Evolutionary conservation across 257 asterid genomes (phyloP).

Genomic region (Handroanthus guayacan): DNA sequence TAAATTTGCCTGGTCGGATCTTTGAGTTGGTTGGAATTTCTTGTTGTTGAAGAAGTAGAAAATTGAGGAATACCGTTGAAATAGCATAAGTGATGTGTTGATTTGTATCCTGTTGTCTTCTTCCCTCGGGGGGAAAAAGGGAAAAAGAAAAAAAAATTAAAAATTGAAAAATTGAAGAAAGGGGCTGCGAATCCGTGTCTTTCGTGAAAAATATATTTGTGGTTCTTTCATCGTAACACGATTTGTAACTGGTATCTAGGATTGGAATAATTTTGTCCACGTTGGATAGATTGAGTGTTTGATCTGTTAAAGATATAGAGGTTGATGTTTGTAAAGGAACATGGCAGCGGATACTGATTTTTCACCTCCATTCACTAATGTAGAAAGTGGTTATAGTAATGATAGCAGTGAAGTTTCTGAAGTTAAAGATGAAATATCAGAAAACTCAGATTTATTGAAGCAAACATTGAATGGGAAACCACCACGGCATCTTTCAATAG

Average conservation of each 20-base stretch:
- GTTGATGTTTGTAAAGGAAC: constrained; percentile 49
- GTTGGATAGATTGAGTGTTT: constrained; percentile 31
- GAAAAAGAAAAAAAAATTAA: not conserved
- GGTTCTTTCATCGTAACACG: not conserved
- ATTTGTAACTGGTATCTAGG: constrained; percentile 14
- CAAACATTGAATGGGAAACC: constrained; percentile 52
- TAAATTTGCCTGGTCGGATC: constrained; percentile 22
- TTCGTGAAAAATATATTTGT: constrained; percentile 9
- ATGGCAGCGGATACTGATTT: constrained; percentile 81
- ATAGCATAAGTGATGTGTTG: constrained; percentile 3
- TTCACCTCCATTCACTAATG: constrained; percentile 49
- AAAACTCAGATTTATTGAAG: constrained; percentile 51
- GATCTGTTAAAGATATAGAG: constrained; percentile 17
- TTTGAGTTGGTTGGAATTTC: constrained; percentile 37
- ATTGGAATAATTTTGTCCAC: not conserved
- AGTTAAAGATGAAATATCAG: constrained; percentile 50
- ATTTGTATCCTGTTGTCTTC: not conserved
- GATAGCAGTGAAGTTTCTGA: constrained; percentile 46
- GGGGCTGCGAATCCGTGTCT: not conserved
- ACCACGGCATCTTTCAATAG: constrained; percentile 62
- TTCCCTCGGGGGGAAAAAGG: not conserved
- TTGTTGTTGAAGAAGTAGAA: constrained; percentile 28
- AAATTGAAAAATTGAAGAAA: constrained; percentile 15
- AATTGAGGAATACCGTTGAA: constrained; percentile 17
- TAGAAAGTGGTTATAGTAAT: constrained; percentile 51